phyloP scores from a whole-genome alignment of 306 rosid species.

The cucumber (Cucumis sativus) region DNA sequence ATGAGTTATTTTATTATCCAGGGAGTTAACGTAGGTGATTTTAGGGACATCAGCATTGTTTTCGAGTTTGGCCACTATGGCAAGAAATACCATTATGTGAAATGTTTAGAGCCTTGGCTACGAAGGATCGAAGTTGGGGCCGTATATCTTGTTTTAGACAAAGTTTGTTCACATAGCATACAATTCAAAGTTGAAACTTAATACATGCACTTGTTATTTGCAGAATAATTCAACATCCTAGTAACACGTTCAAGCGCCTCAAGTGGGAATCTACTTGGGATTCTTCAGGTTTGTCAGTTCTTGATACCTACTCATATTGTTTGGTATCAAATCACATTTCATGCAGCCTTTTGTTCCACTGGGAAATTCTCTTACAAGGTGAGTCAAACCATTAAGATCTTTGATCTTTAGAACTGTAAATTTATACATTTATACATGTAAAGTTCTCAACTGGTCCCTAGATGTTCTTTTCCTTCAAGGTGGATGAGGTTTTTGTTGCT shows the following conservation, averaged over 20 bases:
- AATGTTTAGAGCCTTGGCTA: not conserved
- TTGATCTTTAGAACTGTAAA: not conserved
- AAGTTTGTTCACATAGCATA: not conserved
- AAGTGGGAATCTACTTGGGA: not conserved
- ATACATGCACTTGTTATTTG: conserved; percentile 7
- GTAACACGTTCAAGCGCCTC: conserved; percentile 1
- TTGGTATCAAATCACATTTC: not conserved
- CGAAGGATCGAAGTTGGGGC: not conserved
- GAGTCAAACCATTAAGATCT: not conserved
- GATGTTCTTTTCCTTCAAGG: not conserved
- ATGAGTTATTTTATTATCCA: not conserved
- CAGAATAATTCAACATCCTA: conserved; percentile 45
- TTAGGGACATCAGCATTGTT: not conserved
- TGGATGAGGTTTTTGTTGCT: not conserved
- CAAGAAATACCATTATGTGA: not conserved
- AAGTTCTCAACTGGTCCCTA: not conserved
- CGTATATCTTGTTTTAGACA: not conserved
- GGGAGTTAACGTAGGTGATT: not conserved
- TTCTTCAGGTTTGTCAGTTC: not conserved
- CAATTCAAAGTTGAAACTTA: not conserved
- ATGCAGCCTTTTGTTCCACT: too few relatives aligned
- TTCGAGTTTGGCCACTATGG: not conserved
- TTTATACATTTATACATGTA: not conserved
- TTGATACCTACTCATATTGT: not conserved
- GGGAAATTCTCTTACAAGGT: not conserved